Evolutionary conservation across 108 stramenopile species (phyloP), one percentile per base, ranked within the genome.

Genomic region (Pseudonitzschia multiseries): DNA sequence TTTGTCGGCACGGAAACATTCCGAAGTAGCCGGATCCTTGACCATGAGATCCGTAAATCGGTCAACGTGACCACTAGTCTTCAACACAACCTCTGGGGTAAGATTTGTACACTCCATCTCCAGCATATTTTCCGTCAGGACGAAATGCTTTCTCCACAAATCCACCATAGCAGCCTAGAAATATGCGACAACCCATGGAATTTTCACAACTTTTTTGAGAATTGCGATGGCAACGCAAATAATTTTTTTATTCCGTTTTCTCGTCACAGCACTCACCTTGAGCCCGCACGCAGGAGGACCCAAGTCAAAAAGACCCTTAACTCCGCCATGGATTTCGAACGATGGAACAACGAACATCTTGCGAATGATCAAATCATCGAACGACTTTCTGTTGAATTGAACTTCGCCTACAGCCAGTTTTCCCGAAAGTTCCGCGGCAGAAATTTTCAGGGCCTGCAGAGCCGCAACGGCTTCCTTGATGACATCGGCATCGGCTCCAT

Each of bases 21-120:
- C 97, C 6, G 95, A 96, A 41, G 84, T 91, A 28, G 79, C 86
- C 9, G 81, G 75, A 73, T 97, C 95, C 68, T 91, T 95, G 31
- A 98, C 99, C 99, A 99, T 99, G 65, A 99, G 87, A 87, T 99
- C 99, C n/a, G 98, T 98, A 80, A 99, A 99, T 5, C 96, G 93
- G 72, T 99, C 99, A 28, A 99, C 99, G 81, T 99, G 99, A 17
- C 99, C 99, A 63, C 94, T 95, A 0, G 99, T 97, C 79, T 98
- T 96, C 32, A 99, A 81, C 6, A 99, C 99, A 8, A 81, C 83
- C 69, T 96, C 88, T 26, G 99, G 97, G 22, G 99, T 99, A 51
- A 99, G 86, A 69, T 91, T 93, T 48, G 99, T 99, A 74, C 97
- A 98, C 79, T 99, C 99, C 97, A 99, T 98, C 84, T 99, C 98